These are phyloP conservation scores for Eremomyces bilateralis DNA, from an alignment of 495 filamentous ascomycete species.

Conservation along the genomic window DNA sequence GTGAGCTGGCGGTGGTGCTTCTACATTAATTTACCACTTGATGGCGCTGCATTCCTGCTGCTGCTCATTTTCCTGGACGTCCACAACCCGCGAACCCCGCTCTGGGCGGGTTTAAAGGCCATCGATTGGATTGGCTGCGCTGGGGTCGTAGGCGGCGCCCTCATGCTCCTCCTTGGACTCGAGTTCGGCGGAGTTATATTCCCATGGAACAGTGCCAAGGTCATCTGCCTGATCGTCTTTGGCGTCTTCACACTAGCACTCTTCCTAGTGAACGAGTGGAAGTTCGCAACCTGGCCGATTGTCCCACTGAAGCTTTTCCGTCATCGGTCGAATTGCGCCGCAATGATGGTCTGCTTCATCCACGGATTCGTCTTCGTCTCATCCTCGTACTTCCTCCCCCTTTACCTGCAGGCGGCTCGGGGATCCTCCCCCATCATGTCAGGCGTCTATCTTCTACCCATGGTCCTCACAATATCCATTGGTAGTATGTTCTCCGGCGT, in stretches of 20 bases:
- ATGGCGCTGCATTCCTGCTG: conserved; percentile 4
- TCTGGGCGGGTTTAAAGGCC: conserved; percentile 6
- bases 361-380: conserved; percentile 15
- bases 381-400: conserved; percentile 12
- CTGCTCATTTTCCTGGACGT: conserved; percentile 4
- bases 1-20: conserved; percentile 15
- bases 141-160: conserved; percentile 5
- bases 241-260: conserved; percentile 3
- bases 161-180: conserved; percentile 11
- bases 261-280: conserved; percentile 8
- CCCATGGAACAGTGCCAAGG: conserved; percentile 9
- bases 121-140: conserved; percentile 11
- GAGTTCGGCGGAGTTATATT: conserved; percentile 7
- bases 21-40: conserved; percentile 9
- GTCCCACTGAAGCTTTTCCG: conserved; percentile 4
- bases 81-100: conserved; percentile 3
- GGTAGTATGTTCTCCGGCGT: conserved; percentile 5
- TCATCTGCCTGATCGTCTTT: conserved; percentile 9
- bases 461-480: conserved; percentile 8
- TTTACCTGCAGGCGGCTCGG: conserved; percentile 14
- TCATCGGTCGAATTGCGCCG: conserved; percentile 1
- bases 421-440: conserved; percentile 6
- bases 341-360: conserved; percentile 1
- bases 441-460: conserved; percentile 9
- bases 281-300: conserved; percentile 5